Evolutionary conservation across 2,329 filamentous ascomycete species (phyloP).

Genomic region (Myriosclerotinia scirpicola): DNA sequence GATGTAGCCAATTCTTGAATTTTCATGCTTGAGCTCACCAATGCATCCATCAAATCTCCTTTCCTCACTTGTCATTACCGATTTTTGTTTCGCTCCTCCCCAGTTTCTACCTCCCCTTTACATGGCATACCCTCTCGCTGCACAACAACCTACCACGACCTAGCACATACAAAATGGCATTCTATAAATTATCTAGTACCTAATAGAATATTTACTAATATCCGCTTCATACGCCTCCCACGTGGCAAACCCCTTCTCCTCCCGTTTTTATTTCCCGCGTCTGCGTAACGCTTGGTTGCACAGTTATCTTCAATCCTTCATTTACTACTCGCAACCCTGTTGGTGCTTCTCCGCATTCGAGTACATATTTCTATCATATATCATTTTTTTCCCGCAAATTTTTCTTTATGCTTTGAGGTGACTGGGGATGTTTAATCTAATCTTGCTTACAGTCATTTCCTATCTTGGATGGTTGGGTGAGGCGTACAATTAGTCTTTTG

Average conservation of each 20-base stretch:
- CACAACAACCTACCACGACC: neutral
- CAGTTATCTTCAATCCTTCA: constrained; percentile 3
- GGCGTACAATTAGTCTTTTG: neutral
- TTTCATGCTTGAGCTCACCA: constrained; percentile 6
- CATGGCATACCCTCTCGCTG: neutral
- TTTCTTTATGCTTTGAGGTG: no score
- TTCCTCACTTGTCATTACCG: neutral
- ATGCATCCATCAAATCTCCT: constrained; percentile 12
- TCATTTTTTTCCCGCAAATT: neutral
- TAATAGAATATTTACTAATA: no score
- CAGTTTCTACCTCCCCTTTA: neutral
- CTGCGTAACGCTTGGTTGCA: constrained; percentile 9
- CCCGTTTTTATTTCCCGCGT: neutral
- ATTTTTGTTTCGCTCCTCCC: neutral
- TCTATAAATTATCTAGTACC: neutral
- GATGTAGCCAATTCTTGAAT: neutral
- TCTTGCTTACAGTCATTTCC: neutral
- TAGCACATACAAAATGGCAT: neutral
- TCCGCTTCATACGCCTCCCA: neutral
- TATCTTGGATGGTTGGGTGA: neutral
- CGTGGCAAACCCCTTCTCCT: neutral
- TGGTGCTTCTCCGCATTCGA: neutral
- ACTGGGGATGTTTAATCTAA: neutral
- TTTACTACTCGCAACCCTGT: neutral
- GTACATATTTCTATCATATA: constrained; percentile 1